These are phyloP conservation scores for Clavariopsis aquatica DNA, from an alignment of 495 filamentous ascomycete genomes.

Conservation along the genomic window DNA sequence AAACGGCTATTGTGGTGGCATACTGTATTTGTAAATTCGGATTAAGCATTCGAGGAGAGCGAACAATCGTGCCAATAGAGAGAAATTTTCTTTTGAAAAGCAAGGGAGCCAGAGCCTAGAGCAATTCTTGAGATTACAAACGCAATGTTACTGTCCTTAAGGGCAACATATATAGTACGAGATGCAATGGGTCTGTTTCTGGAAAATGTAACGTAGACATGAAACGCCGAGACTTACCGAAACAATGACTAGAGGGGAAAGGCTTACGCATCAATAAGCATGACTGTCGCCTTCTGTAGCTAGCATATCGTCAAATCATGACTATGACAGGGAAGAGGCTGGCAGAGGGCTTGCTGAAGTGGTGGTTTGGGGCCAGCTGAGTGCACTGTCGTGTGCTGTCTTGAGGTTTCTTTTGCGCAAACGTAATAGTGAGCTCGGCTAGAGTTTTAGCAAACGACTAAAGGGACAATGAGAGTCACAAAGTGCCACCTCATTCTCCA, in stretches of 20 bases:
- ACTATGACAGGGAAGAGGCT: background rate
- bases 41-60: too few relatives aligned
- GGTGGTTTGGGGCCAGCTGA: too few relatives aligned
- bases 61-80: too few relatives aligned
- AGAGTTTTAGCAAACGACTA: background rate
- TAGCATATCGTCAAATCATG: background rate
- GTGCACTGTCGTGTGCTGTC: background rate
- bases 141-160: background rate
- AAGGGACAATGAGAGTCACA: background rate
- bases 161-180: background rate
- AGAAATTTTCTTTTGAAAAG: too few relatives aligned
- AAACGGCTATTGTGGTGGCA: too few relatives aligned
- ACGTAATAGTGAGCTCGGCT: background rate
- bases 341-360: background rate
- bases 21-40: too few relatives aligned
- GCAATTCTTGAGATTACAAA: background rate
- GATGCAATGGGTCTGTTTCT: background rate
- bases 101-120: background rate
- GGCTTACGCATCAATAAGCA: constrained; percentile 28
- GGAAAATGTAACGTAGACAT: constrained; percentile 3
- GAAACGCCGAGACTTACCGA: constrained; percentile 11
- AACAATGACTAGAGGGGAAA: background rate
- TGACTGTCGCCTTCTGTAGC: background rate
- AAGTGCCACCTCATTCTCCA: background rate
- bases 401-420: background rate